A percentile compares a stretch with the other conserved stretches of the same genome.
phyloP scores from a whole-genome alignment of 108 stramenopile species.

The Epithemia pelagica region DNA sequence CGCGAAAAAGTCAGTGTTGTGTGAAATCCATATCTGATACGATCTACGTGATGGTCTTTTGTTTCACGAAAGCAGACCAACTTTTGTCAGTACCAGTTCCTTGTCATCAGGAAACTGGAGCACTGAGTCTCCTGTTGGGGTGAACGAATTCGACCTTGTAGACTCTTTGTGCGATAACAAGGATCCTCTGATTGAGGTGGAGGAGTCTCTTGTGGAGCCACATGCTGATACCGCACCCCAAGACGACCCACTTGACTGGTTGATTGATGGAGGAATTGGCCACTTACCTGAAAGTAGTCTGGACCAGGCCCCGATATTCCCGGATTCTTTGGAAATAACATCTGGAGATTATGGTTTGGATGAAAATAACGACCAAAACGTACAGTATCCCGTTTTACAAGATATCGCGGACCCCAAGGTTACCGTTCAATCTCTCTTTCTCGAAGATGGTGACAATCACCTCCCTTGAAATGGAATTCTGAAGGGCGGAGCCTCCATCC shows the following conservation, averaged over 20 bases:
- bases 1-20: too few relatives aligned
- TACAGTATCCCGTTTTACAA: background rate
- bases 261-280: background rate
- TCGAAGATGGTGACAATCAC: background rate
- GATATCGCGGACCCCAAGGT: conserved; percentile 4
- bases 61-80: background rate
- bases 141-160: conserved; percentile 3
- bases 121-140: conserved; percentile 1
- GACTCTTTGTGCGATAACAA: background rate
- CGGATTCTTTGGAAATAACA: background rate
- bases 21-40: too few relatives aligned
- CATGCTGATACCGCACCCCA: background rate
- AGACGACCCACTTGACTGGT: conserved; percentile 1
- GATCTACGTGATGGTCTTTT: too few relatives aligned
- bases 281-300: background rate
- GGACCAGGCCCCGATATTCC: background rate
- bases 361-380: background rate
- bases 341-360: background rate
- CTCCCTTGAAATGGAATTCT: background rate
- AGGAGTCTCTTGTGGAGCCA: background rate
- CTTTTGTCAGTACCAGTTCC: background rate
- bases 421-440: conserved; percentile 10
- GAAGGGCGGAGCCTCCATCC: background rate
- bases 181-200: background rate
- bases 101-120: background rate